phyloP scores from a whole-genome alignment of 2,329 filamentous ascomycete species.

The Aureobasidium lini region DNA sequence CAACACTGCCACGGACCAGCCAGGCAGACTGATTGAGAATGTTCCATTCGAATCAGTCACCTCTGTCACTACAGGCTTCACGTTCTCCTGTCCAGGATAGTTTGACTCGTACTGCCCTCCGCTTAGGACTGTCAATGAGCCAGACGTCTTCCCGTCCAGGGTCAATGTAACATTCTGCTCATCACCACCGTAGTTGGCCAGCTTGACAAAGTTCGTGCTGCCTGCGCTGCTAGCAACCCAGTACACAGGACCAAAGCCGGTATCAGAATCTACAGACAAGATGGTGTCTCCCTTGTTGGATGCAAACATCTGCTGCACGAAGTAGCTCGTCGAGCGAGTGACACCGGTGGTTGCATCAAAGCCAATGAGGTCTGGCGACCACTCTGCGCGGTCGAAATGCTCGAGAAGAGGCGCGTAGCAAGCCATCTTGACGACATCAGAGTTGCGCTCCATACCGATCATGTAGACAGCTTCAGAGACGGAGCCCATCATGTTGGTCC shows the following conservation, averaged over 20 bases:
- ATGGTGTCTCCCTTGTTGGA: constrained; percentile 39
- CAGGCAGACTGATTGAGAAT: constrained; percentile 47
- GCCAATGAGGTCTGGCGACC: constrained; percentile 32
- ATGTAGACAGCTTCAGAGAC: constrained; percentile 60
- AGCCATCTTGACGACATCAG: constrained; percentile 49
- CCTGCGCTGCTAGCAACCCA: constrained; percentile 37
- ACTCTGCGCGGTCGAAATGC: constrained; percentile 26
- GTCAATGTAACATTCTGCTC: constrained; percentile 28
- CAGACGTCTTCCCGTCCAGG: constrained; percentile 30
- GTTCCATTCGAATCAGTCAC: constrained; percentile 39
- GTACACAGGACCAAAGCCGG: constrained; percentile 36
- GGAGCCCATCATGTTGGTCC: constrained; percentile 43
- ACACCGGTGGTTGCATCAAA: constrained; percentile 31
- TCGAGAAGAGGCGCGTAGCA: constrained; percentile 35
- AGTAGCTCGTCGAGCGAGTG: constrained; percentile 26
- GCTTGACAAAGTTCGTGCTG: constrained; percentile 37
- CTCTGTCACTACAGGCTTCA: constrained; percentile 31
- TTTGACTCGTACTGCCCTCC: constrained; percentile 29
- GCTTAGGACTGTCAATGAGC: constrained; percentile 33
- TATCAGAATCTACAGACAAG: constrained; percentile 34
- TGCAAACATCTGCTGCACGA: constrained; percentile 35
- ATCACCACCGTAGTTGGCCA: constrained; percentile 41
- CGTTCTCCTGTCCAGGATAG: constrained; percentile 21
- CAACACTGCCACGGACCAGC: constrained; percentile 50
- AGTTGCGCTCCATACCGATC: constrained; percentile 58